Base-by-base conservation (phyloP, 2,329 filamentous ascomycete genomes). In the Alternaria arborescens region DNA sequence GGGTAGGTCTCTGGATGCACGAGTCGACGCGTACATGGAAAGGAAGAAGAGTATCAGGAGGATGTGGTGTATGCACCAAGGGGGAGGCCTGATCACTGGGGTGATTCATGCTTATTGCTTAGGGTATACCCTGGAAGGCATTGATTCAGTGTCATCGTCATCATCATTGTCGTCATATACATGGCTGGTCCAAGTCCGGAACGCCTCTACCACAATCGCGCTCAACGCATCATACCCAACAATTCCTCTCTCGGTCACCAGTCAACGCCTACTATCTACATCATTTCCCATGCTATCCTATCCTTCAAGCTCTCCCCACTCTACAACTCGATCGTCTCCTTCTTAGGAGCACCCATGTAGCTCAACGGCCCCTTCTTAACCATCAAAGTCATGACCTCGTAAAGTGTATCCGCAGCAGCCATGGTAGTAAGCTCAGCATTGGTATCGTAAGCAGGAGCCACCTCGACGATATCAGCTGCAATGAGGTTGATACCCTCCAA, bases 351-450 rank as follows among this genome's bases (percentile, higher is more conserved):
- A 2, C 71, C 71, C 77, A 83, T 82, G 38, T 82, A 75, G 68
- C 85, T 89, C 65, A 92, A 79, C 0, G 90, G 89, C 0, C 91
- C 91, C 70, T 88, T 89, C 84, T 93, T 92, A 16, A 93, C 90
- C 91, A 93, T 94, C 62, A 94, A 84, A 12, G 87, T 91, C 86
- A 93, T 91, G 48, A 94, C 87, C 78, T 94, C 91, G 72, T 90
- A 94, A 20, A 94, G 79, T 0, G 87, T 86, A 77, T 93, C 76
- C 72, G 89, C 89, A 3, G 89, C 88, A 1, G 88, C 88, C 88
- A 91, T 91, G n/a, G 89, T 91, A 1, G 89, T 91, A 65, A 87
- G 82, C 78, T 91, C 89, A 1, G 89, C 89, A 65, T 91, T 91
- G 5, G 89, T 91, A 70, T 91, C 89, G 67, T 91, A 91, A 0